Base-by-base conservation (phyloP, 2,329 filamentous ascomycete species). In the Arthrobotrys iridis region DNA sequence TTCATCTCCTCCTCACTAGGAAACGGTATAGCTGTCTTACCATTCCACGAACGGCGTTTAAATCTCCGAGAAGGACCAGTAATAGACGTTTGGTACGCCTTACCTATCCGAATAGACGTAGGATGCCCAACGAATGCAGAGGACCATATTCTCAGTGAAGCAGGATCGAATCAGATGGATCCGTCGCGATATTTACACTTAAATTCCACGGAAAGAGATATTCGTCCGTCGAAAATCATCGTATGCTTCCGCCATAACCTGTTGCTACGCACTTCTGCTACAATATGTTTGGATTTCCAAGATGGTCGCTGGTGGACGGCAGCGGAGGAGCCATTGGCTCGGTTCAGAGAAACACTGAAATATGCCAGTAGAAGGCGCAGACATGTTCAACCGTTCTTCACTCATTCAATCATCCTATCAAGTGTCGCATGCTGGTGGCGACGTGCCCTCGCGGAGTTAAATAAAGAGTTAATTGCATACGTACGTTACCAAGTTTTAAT, bases 391-490 rank as follows among this genome's bases (percentile, higher is more conserved):
- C 40, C 40, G 13, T 45, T 45, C 13, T 45, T 20, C 18, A 4
- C 40, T 13, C 40, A 45, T 45, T 45, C 40, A 5, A 13, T 45
- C 13, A 20, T 45, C n/a, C 40, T 45, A 5, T 45, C 40, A 45
- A 45, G 40, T 45, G 40, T 45, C 13, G 13, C 40, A n/a, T 4
- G 4, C 5, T 45, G 40, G 40, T 45, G 40, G 40, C 40, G 40
- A 13, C 40, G n/a, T 45, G 4, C 40, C 13, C 40, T 45, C 5
- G 13, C 40, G 13, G 40, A 15, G 40, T 45, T 45, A 5, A 45
- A 45, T 45, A 45, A 45, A n/a, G 40, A 45, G 18, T 45, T 45
- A 13, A 45, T 45, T 45, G 40, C 40, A 45, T 20, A 45, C n/a
- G 40, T 45, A 45, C n/a, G 40, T n/a, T 5, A 4, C 18, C 40